Conservation (phyloP, 257 asterid species). For the Nicotiana obtusifolia region DNA sequence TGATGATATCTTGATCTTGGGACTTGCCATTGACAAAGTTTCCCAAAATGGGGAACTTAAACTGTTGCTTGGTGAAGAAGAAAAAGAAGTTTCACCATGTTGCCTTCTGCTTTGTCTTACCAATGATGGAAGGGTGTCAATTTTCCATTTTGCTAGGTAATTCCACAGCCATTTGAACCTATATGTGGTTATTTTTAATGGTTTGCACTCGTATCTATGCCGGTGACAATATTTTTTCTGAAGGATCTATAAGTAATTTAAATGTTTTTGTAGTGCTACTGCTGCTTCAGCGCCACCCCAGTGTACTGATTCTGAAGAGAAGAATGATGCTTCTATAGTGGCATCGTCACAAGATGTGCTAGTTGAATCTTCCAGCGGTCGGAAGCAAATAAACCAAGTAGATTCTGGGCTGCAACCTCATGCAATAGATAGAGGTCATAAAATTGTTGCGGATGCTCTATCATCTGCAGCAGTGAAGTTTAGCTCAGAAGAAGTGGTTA, state of each 20-base stretch:
- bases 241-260: conserved; percentile 11
- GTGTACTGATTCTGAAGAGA: conserved; percentile 40
- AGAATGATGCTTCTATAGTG: conserved; percentile 25
- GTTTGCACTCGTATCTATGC: neutral
- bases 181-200: conserved; percentile 7
- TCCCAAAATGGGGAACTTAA: conserved; percentile 51
- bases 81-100: conserved; percentile 77
- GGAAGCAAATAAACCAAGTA: conserved; percentile 1
- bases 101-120: conserved; percentile 70
- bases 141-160: conserved; percentile 87
- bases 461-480: conserved; percentile 16
- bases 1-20: conserved; percentile 74
- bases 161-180: conserved; percentile 4
- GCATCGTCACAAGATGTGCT: conserved; percentile 23
- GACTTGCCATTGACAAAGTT: conserved; percentile 64
- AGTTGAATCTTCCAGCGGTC: conserved; percentile 19
- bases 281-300: conserved; percentile 36
- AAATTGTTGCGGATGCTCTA: neutral
- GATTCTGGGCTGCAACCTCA: conserved; percentile 3
- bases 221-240: neutral
- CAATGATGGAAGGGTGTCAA: conserved; percentile 76
- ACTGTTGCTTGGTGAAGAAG: conserved; percentile 58
- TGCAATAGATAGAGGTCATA: conserved; percentile 5
- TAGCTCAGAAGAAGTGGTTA: conserved; percentile 22
- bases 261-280: conserved; percentile 45